Percentiles rank a stretch among this genome's conserved stretches.
phyloP scores from a whole-genome alignment of 2,329 filamentous ascomycete genomes.

The Epichloe glyceriae region DNA sequence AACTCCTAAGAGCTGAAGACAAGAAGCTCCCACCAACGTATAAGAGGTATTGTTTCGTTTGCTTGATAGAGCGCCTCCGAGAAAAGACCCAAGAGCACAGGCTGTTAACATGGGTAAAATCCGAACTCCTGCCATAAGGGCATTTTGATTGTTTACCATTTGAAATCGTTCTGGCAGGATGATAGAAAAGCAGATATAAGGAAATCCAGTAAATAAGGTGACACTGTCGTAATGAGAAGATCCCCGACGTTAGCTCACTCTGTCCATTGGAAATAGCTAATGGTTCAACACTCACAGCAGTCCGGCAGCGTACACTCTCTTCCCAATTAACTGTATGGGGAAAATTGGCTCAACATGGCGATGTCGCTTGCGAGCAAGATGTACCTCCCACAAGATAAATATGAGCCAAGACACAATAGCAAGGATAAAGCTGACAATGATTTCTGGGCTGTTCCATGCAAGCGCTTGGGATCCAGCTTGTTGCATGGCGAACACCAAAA shows the following conservation, averaged over 20 bases:
- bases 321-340: conserved; percentile 33
- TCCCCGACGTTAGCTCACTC: not conserved
- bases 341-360: conserved; percentile 40
- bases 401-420: conserved; percentile 33
- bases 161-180: conserved; percentile 48
- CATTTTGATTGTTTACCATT: conserved; percentile 39
- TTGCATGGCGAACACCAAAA: conserved; percentile 44
- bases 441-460: conserved; percentile 37
- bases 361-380: conserved; percentile 25
- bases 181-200: conserved; percentile 45
- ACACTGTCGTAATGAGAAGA: conserved; percentile 23
- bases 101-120: conserved; percentile 45
- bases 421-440: conserved; percentile 34
- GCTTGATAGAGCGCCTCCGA: conserved; percentile 39
- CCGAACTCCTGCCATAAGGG: conserved; percentile 42
- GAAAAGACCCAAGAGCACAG: conserved; percentile 42
- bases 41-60: conserved; percentile 40
- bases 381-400: conserved; percentile 39
- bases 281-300: conserved; percentile 29
- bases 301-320: conserved; percentile 37
- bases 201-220: conserved; percentile 43
- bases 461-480: conserved; percentile 40
- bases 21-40: conserved; percentile 35
- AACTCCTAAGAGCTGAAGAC: conserved; percentile 39
- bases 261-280: not conserved